phyloP scores from a whole-genome alignment of 202 grass and related monocot genomes.

The Bolboschoenoplectus hybrid region DNA sequence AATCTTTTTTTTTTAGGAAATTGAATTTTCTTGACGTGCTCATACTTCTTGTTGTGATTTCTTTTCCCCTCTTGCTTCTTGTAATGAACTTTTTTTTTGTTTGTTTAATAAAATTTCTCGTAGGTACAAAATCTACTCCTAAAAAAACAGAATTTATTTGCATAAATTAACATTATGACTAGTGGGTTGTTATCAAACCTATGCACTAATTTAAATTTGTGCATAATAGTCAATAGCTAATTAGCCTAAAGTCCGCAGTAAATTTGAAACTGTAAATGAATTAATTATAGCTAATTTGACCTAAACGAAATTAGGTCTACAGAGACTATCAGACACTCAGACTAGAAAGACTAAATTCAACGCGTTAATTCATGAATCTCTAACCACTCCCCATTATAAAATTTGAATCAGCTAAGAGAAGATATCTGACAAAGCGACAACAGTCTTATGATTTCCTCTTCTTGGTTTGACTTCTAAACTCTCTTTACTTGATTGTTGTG shows the following conservation, averaged over 20 bases:
- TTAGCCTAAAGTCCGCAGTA: background rate
- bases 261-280: background rate
- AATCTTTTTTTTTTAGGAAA: no score
- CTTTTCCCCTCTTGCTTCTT: no score
- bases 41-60: no score
- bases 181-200: no score
- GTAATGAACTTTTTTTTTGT: no score
- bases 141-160: no score
- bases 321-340: background rate
- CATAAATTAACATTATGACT: no score
- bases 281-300: background rate
- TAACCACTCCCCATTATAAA: background rate
- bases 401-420: background rate
- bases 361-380: background rate
- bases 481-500: background rate
- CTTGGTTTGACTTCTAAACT: background rate
- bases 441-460: background rate
- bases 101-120: no score
- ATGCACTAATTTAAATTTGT: no score
- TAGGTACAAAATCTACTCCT: no score
- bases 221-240: background rate
- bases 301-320: background rate
- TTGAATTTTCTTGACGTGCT: no score
- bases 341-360: background rate
- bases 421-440: background rate